These are phyloP conservation scores for Kodamaea sp. DNA, from an alignment of 1,139 yeast genomes.

Conservation along the genomic window DNA sequence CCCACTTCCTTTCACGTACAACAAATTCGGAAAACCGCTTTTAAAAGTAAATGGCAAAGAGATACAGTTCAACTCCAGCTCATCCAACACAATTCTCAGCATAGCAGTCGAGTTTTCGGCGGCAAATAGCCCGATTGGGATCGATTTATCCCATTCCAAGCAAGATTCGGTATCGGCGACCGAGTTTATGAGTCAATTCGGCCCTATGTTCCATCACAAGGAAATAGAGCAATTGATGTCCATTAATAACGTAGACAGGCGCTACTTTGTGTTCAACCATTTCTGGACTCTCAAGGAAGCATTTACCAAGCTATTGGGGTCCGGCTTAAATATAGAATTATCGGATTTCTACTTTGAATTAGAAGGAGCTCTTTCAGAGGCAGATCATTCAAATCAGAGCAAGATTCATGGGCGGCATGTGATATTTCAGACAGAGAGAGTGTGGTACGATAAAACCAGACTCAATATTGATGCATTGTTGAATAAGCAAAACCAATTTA, in stretches of 20 bases:
- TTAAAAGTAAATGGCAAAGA: conserved; percentile 14
- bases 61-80: conserved; percentile 52
- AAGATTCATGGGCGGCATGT: background rate
- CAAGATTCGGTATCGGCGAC: conserved; percentile 40
- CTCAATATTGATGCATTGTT: conserved; percentile 5
- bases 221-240: conserved; percentile 39
- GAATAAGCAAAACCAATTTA: conserved; percentile 5
- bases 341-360: conserved; percentile 18
- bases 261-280: conserved; percentile 47
- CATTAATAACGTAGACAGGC: conserved; percentile 12
- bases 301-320: conserved; percentile 61
- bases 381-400: background rate
- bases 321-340: conserved; percentile 60
- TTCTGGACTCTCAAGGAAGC: conserved; percentile 78
- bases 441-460: conserved; percentile 3
- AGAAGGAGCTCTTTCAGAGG: conserved; percentile 2
- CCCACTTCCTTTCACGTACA: conserved; percentile 23
- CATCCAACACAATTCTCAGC: conserved; percentile 53
- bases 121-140: conserved; percentile 43
- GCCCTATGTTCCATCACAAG: conserved; percentile 45
- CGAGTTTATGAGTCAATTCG: conserved; percentile 44
- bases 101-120: conserved; percentile 40
- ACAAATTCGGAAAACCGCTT: conserved; percentile 41
- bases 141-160: conserved; percentile 59
- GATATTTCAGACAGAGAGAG: background rate